phyloP scores from a whole-genome alignment of 179 eudicot species.

The Silene coronaria region DNA sequence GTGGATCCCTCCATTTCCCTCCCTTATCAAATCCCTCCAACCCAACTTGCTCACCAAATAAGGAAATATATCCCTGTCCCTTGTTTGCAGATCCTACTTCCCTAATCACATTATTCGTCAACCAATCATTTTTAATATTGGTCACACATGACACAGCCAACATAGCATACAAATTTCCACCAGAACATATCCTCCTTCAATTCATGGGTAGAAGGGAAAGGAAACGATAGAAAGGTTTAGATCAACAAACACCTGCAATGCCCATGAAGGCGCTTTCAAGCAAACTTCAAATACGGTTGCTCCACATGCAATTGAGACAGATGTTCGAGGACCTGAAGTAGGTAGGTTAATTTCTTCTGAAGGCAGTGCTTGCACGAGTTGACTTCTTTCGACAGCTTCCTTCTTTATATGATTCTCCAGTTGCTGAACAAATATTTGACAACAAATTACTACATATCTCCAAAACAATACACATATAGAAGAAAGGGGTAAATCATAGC shows the following conservation, averaged over 20 bases:
- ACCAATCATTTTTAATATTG: neutral
- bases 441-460: slow-evolving; percentile 15
- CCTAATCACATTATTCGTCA: neutral
- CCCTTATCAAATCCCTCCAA: neutral
- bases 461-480: neutral
- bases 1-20: neutral
- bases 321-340: slow-evolving; percentile 66
- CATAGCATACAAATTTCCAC: neutral
- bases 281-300: slow-evolving; percentile 79
- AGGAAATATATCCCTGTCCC: neutral
- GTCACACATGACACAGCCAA: neutral
- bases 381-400: slow-evolving; percentile 74
- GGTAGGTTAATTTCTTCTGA: slow-evolving; percentile 47
- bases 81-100: neutral
- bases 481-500: neutral
- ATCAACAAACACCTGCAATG: slow-evolving; percentile 60
- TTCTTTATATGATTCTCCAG: slow-evolving; percentile 90
- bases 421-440: slow-evolving; percentile 37
- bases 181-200: neutral
- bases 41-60: neutral
- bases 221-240: neutral
- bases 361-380: slow-evolving; percentile 56
- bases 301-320: slow-evolving; percentile 87
- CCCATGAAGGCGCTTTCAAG: slow-evolving; percentile 91
- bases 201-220: neutral